These are phyloP conservation scores for Acanthamoeba culbertsoni DNA, from an alignment of 208 protist genomes.

Conservation along the genomic window DNA sequence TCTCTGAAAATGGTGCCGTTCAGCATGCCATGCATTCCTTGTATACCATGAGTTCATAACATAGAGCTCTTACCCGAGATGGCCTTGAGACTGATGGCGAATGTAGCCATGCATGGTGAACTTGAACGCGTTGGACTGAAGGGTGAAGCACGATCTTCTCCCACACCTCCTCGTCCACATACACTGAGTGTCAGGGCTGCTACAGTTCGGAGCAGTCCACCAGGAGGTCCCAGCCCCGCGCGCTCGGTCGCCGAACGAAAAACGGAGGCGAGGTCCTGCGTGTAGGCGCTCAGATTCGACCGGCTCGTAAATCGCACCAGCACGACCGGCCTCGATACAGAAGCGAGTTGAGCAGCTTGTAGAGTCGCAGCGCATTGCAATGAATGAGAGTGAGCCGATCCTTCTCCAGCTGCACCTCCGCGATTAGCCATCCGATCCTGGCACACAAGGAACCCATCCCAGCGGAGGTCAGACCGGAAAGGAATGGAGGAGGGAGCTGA, in stretches of 20 bases:
- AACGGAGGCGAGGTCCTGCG: constrained; percentile 47
- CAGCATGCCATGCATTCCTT: not conserved
- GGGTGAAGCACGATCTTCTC: constrained; percentile 69
- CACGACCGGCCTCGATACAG: constrained; percentile 64
- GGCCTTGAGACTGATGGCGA: not conserved
- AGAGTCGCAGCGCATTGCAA: too few species aligned
- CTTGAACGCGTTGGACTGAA: constrained; percentile 69
- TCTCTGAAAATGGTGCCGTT: not conserved
- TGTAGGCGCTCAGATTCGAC: constrained; percentile 62
- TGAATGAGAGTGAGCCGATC: too few species aligned
- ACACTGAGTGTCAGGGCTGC: constrained; percentile 20
- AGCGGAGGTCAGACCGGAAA: too few species aligned
- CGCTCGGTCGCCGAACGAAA: constrained; percentile 43
- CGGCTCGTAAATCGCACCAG: constrained; percentile 55
- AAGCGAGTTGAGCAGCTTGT: constrained; percentile 65
- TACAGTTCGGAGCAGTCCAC: not conserved
- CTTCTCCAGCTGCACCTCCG: too few species aligned
- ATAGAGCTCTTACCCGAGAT: not conserved
- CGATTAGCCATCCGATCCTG: too few species aligned
- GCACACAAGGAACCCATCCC: too few species aligned
- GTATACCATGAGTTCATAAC: too few species aligned
- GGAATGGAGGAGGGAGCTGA: not conserved
- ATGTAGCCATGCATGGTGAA: constrained; percentile 65
- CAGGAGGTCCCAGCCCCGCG: not conserved
- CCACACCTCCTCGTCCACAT: constrained; percentile 64